Evolutionary conservation across 257 asterid genomes (phyloP).

Genomic region (Solanum habrochaites): DNA sequence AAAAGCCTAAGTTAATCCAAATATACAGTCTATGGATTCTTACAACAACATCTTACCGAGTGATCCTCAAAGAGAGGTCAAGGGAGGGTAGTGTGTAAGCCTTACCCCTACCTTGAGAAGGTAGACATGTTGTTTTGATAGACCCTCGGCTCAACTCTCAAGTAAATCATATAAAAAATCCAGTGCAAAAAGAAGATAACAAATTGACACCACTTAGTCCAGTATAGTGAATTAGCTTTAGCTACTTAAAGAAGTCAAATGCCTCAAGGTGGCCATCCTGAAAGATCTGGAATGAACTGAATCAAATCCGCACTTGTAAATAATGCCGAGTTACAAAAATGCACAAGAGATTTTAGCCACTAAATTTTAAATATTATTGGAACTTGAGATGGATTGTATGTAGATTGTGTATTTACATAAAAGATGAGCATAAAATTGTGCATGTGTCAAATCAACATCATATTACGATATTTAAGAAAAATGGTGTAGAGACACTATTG

Average conservation of each 20-base stretch:
- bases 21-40: background rate
- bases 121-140: background rate
- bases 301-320: background rate
- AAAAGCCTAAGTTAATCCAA: background rate
- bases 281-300: background rate
- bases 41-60: background rate
- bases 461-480: background rate
- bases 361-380: background rate
- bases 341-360: background rate
- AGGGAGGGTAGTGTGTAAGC: background rate
- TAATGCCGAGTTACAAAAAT: background rate
- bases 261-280: background rate
- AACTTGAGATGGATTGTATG: background rate
- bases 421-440: background rate
- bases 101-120: background rate
- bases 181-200: background rate
- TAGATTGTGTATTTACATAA: background rate
- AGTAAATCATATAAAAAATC: background rate
- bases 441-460: background rate
- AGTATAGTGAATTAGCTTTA: background rate
- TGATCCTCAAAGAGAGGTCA: background rate
- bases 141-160: background rate
- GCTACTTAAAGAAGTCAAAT: background rate
- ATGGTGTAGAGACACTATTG: background rate
- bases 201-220: background rate